Evolutionary conservation across 2,329 filamentous ascomycete genomes (phyloP).

Genomic region (Phaeosphaeria sp.): DNA sequence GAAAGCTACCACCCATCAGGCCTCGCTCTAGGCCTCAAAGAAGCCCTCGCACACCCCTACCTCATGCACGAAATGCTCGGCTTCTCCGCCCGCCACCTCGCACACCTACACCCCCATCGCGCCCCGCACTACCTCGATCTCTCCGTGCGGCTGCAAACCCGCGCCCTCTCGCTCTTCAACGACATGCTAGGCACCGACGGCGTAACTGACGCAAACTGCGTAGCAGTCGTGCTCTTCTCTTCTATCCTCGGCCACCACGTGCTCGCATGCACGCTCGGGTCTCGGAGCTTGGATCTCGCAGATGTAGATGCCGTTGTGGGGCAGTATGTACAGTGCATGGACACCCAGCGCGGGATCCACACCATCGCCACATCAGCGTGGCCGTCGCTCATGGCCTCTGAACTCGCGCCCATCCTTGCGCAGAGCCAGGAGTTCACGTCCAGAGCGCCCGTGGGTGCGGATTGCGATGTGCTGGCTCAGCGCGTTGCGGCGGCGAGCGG

Average conservation of each 20-base stretch:
- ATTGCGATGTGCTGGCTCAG: slow-evolving; percentile 24
- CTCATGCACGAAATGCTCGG: slow-evolving; percentile 48
- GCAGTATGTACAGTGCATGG: slow-evolving; percentile 38
- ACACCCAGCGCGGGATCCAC: slow-evolving; percentile 25
- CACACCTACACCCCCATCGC: slow-evolving; percentile 30
- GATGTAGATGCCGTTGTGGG: slow-evolving; percentile 34
- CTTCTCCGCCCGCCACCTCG: slow-evolving; percentile 46
- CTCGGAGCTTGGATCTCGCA: slow-evolving; percentile 13
- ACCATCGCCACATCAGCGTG: slow-evolving; percentile 26
- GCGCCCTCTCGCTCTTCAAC: slow-evolving; percentile 33
- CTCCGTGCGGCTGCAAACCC: slow-evolving; percentile 43
- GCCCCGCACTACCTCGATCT: slow-evolving; percentile 20
- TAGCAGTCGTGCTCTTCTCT: slow-evolving; percentile 44
- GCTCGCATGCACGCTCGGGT: slow-evolving; percentile 42
- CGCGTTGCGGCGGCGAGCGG: slow-evolving; percentile 21
- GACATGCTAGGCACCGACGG: slow-evolving; percentile 11
- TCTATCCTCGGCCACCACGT: slow-evolving; percentile 44
- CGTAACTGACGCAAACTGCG: slow-evolving; percentile 39
- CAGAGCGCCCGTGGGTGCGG: slow-evolving; percentile 21
- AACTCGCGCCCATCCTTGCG: slow-evolving; percentile 34
- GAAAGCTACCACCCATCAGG: slow-evolving; percentile 13
- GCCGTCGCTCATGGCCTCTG: slow-evolving; percentile 32
- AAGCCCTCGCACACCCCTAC: slow-evolving; percentile 38
- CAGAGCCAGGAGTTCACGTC: slow-evolving; percentile 22
- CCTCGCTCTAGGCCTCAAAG: slow-evolving; percentile 25